Evolutionary conservation across 2,329 filamentous ascomycete species (phyloP).

Genomic region (Sporothrix variecibatus): DNA sequence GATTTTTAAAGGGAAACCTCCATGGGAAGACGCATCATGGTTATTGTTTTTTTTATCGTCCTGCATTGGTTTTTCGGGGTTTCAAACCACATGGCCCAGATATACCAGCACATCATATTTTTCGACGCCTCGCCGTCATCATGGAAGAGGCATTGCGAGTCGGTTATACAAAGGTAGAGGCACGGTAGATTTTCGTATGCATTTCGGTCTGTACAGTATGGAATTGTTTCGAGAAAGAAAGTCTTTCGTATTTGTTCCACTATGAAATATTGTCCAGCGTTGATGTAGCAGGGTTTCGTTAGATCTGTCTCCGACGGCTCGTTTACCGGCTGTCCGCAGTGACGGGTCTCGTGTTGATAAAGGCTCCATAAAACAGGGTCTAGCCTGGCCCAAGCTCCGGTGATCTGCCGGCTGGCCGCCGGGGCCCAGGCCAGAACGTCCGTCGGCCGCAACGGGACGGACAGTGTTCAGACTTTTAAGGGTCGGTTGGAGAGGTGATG

Average conservation of each 20-base stretch:
- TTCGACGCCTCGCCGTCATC: not conserved
- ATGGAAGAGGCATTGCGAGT: not conserved
- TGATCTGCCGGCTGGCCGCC: constrained; percentile 22
- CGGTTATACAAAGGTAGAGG: not conserved
- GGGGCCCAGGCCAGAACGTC: constrained; percentile 16
- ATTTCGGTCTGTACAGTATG: not conserved
- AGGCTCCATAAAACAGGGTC: not conserved
- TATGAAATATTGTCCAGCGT: not conserved
- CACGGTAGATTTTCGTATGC: not conserved
- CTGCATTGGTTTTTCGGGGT: not conserved
- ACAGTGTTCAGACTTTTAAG: not conserved
- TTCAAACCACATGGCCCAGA: not conserved
- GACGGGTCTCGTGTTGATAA: not conserved
- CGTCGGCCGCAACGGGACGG: constrained; percentile 13
- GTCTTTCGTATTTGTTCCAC: not conserved
- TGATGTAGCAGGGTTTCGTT: not conserved
- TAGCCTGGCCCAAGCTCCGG: constrained; percentile 6
- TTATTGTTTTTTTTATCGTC: not conserved
- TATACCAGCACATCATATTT: not conserved
- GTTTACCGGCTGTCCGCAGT: not conserved
- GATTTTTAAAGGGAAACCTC: not conserved
- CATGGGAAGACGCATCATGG: not conserved
- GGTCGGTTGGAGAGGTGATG: not conserved
- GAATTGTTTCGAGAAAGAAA: not conserved
- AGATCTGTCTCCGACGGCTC: not conserved